Evolutionary conservation across 495 filamentous ascomycete genomes (phyloP), one percentile per base, ranked within the genome.

Genomic region (Xylaria scruposa): DNA sequence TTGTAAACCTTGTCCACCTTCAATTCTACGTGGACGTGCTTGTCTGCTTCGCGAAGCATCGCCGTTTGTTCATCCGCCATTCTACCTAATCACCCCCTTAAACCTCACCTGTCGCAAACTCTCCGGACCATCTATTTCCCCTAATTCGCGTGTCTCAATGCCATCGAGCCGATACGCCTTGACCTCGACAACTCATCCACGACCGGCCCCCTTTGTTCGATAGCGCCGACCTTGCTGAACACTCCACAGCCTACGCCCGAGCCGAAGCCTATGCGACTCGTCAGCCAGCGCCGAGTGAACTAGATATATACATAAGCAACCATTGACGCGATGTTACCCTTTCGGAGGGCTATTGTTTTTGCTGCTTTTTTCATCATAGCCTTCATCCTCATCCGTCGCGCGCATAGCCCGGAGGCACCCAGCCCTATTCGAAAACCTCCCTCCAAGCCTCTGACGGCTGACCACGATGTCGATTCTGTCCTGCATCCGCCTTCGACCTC

Each of bases 321-420:
- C 36, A 62, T 68, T 56, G 60, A 46, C 75, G 77, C 73, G 46
- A 85, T 86, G 84, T 77, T 94, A 74, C 91, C 92, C 67, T 93
- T 94, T 76, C 88, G 90, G 74, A 90, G 91, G 81, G 90, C 91
- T 74, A 82, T 95, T 46, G 78, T 95, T 72, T 84, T 90, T 42
- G 90, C 93, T 49, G 84, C 86, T 71, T 86, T 89, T 79, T 74
- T 97, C 71, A 76, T 97, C 72, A 87, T 88, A 40, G 84, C 92
- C 76, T 83, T 97, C 75, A 88, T 91, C 81, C 81, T 97, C 76
- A 86, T 94, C 59, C 88, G 89, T 60, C 89, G 88, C 62, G 89
- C 88, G 56, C 91, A 91, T 73, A 79, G 63, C 53, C 73, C 76
- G 40, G 72, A 49, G 51, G 68, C 71, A 40, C 49, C 70, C 9